These are phyloP conservation scores for Excoecaria agallocha DNA, from an alignment of 345 rosid genomes.

Conservation along the genomic window DNA sequence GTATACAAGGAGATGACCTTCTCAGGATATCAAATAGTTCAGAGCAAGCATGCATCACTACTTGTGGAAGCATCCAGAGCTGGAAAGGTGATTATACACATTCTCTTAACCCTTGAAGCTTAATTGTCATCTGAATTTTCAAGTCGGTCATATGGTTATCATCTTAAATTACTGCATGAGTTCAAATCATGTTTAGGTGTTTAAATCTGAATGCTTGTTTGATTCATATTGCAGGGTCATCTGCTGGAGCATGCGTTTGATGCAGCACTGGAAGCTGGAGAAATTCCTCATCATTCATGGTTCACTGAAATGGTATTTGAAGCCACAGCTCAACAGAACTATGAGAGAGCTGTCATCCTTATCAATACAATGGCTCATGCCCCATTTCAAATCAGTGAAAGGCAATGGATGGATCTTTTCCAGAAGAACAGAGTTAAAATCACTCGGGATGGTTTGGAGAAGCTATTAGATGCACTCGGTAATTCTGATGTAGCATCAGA, in stretches of 20 bases:
- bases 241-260: conserved; percentile 88
- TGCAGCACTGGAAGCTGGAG: conserved; percentile 71
- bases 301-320: conserved; percentile 73
- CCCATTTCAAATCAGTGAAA: conserved; percentile 75
- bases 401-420: conserved; percentile 65
- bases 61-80: conserved; percentile 76
- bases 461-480: conserved; percentile 46
- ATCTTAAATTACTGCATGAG: not conserved
- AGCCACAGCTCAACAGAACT: conserved; percentile 50
- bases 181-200: conserved; percentile 7
- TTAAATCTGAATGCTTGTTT: conserved; percentile 9
- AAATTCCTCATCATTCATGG: conserved; percentile 56
- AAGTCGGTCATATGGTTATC: not conserved
- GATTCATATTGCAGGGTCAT: conserved; percentile 50
- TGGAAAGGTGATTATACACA: conserved; percentile 61
- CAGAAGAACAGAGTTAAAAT: conserved; percentile 41
- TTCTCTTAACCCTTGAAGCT: not conserved
- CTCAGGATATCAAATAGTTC: conserved; percentile 65
- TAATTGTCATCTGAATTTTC: not conserved
- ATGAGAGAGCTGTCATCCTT: conserved; percentile 58
- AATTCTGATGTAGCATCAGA: conserved; percentile 50
- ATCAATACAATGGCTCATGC: conserved; percentile 60
- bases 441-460: conserved; percentile 36
- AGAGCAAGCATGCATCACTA: conserved; percentile 52
- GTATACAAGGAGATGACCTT: conserved; percentile 77